Base-by-base conservation (phyloP, 1,139 yeast genomes). In the Blastobotrys petasosporus region DNA sequence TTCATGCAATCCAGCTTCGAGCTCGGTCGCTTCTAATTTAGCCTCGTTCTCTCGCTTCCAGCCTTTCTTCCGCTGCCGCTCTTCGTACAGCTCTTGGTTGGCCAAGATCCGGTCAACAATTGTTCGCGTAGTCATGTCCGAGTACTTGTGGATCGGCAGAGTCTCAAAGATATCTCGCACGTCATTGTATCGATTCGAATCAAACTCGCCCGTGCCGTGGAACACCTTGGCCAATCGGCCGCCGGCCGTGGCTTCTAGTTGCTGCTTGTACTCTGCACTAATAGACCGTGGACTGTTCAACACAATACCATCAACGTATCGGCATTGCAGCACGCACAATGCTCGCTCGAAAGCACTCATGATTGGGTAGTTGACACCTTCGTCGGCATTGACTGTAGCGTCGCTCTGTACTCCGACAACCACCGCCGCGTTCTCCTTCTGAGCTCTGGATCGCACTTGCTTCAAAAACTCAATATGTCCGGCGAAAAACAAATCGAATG, bases 401-500 rank as follows among this genome's bases (percentile, higher is more conserved):
- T 85, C 94, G 54, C 79, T 81, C 54, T 78, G 80, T 23, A 87
- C 64, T 1, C 95, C 95, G 16, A 85, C 87, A 4, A 84, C 65
- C 0, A 86, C 78, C 8, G 74, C 73, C 4, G 64, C 64, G 2
- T 69, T 69, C 2, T 53, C 58, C 11, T 48, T 49, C 2, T 43
- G 37, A 45, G 65, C 58, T 50, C 63, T 44, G 48, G 65, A 64
- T 31, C 65, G 60, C 9, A 76, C 78, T 8, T 68, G 60, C 48
- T 75, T 69, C 52, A 85, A 69, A 10, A 81, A 79, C 58, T 81
- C 85, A 52, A 90, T 86, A 62, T 92, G 97, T 13, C 96, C 97
- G 28, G 95, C 90, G 62, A 88, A 90, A 66, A 92, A 88, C 51
- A 92, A 71, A 64, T 92, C 98, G 68, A 88, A 92, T 1, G 85